Evolutionary conservation across 345 rosid genomes (phyloP), one percentile per base, ranked within the genome.

Genomic region (Ailanthus altissimus): DNA sequence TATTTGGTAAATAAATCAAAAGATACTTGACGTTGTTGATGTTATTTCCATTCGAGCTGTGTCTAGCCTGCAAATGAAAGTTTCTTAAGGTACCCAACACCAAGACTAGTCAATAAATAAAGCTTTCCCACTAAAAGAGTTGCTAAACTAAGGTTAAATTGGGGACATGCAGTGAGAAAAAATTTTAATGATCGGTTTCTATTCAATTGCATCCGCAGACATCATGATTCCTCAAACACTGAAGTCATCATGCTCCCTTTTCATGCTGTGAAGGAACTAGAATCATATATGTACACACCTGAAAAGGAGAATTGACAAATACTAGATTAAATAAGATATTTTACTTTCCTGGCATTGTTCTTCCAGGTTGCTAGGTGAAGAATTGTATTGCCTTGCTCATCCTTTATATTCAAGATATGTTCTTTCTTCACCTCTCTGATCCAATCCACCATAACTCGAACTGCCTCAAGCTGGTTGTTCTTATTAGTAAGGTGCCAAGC

Each of bases 321-420:
- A 32, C 21, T 32, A 46, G 23, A 67, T 47, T 67, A 18, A 51
- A 32, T 10, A 16, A 28, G 66, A 32, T 32, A 8, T n/a, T 56
- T 1, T 7, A 68, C 88, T 76, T 75, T 28, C 83, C 84, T 80
- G 84, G 9, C 78, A 77, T 28, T 82, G 84, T 80, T 87, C 46
- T 72, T 89, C 89, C 85, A 87, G 32, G 86, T 70, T 0, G 89
- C 86, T 11, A 86, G 78, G 72, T 86, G 88, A 67, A 88, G 83
- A 69, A 68, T 75, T 0, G 88, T 83, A 53, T 85, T 88, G 57
- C 83, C 84, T 0, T 80, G 81, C 69, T 82, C 85, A 77, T 88
- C 91, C 64, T 77, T 86, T 78, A 76, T 78, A 69, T 73, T 75
- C 77, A 86, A 75, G 28, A 85, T 68, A n/a, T 67, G 21, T 9